Percentiles rank a stretch among this genome's conserved stretches.
Evolutionary conservation across 1,284 basidiomycete genomes (phyloP).

Genomic region (Apiotrichum montevideense): DNA sequence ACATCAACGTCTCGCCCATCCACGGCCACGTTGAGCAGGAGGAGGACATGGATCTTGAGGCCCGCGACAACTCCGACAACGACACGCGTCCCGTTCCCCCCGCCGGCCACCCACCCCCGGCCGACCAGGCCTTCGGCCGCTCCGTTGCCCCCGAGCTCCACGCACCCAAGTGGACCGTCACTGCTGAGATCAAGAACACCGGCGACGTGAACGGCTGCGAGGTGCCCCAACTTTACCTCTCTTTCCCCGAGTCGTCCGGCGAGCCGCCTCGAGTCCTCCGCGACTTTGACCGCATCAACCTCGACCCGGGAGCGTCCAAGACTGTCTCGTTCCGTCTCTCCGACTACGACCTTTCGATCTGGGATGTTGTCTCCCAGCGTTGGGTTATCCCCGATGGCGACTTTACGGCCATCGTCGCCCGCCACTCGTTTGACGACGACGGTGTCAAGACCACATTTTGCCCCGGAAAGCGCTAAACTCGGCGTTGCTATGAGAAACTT

Average conservation of each 20-base stretch:
- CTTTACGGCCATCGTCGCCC: slow-evolving; percentile 37
- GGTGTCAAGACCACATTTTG: slow-evolving; percentile 15
- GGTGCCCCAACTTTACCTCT: slow-evolving; percentile 44
- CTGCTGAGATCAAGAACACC: slow-evolving; percentile 48
- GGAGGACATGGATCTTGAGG: neutral
- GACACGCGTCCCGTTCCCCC: too few species aligned
- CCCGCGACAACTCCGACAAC: neutral
- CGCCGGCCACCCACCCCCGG: neutral
- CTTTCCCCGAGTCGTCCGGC: slow-evolving; percentile 40
- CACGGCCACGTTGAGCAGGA: neutral
- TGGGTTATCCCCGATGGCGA: slow-evolving; percentile 46
- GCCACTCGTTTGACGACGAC: slow-evolving; percentile 11
- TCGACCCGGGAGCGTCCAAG: slow-evolving; percentile 35
- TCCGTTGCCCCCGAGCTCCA: slow-evolving; percentile 29
- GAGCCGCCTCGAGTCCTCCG: slow-evolving; percentile 46
- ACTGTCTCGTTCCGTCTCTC: slow-evolving; percentile 42
- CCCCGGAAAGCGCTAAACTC: neutral
- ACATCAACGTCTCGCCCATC: neutral
- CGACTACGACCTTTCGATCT: slow-evolving; percentile 47
- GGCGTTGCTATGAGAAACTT: too few species aligned
- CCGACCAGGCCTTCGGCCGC: neutral
- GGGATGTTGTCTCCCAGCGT: slow-evolving; percentile 43
- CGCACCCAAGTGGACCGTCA: slow-evolving; percentile 39
- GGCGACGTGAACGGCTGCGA: slow-evolving; percentile 48
- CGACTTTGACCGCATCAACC: slow-evolving; percentile 41